Conservation (phyloP, 768 basidiomycete genomes). For the Lentinus tigrinus region DNA sequence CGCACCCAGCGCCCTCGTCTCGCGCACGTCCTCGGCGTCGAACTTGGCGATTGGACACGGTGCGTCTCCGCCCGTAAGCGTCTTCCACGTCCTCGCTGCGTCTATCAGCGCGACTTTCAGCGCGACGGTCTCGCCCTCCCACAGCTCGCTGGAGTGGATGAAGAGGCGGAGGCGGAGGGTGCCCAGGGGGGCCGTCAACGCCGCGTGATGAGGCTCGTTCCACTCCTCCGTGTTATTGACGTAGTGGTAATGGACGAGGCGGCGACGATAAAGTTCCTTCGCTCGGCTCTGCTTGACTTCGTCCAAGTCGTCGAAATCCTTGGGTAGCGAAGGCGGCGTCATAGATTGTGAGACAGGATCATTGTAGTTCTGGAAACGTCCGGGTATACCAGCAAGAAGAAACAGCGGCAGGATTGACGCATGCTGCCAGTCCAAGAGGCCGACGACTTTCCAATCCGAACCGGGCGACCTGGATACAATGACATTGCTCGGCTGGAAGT, state of each 20-base stretch:
- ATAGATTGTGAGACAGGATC: constrained; percentile 40
- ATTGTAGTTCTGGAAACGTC: constrained; percentile 46
- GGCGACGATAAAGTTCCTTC: constrained; percentile 40
- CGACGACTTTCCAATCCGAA: constrained; percentile 37
- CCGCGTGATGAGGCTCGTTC: constrained; percentile 44
- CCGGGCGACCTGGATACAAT: constrained; percentile 45
- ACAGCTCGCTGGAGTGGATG: constrained; percentile 40
- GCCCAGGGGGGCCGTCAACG: constrained; percentile 37
- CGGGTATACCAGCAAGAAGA: constrained; percentile 48
- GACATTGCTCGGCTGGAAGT: constrained; percentile 44
- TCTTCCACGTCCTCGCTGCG: constrained; percentile 24
- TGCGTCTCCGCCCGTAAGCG: constrained; percentile 19
- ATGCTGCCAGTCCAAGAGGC: constrained; percentile 37
- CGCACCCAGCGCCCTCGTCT: constrained; percentile 34
- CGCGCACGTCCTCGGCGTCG: constrained; percentile 39
- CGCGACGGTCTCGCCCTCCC: constrained; percentile 50
- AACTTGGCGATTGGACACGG: constrained; percentile 29
- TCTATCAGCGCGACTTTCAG: constrained; percentile 47
- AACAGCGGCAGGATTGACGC: constrained; percentile 50
- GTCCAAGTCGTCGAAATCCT: constrained; percentile 39
- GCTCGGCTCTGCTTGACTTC: constrained; percentile 33
- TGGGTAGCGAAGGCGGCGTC: constrained; percentile 42
- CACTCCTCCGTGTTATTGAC: constrained; percentile 40
- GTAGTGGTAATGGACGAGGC: constrained; percentile 53
- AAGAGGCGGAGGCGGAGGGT: constrained; percentile 43